Evolutionary conservation across 306 rosid species (phyloP), one percentile per base, ranked within the genome.

Genomic region (Lathyrus tuberosus): DNA sequence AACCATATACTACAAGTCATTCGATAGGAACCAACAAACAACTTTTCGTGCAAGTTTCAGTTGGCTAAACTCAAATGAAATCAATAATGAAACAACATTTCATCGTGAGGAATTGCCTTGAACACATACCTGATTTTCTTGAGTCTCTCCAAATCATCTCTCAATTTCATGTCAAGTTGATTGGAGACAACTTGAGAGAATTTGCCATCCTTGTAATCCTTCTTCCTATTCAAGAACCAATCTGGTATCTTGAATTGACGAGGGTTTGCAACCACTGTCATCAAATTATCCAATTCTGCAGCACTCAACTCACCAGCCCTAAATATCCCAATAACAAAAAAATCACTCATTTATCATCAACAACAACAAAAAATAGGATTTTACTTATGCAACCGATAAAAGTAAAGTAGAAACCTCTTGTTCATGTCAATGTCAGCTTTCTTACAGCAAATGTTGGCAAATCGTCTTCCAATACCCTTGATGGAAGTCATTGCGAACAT

Each of bases 161-260:
- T 80, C 37, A 84, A 18, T 75, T 84, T 84, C 88, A 84, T 84
- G 40, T 84, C 88, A 1, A 78, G 67, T 1, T 76, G 75, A 63
- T 84, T 84, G 0, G 88, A 84, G 0, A 84, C 85, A 11, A 80
- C 88, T 59, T 84, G 88, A 18, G 85, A 81, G 60, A 44, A 84
- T 6, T 84, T 80, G 0, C 88, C 88, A 67, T 84, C 88, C 79
- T 84, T 84, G 74, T 80, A 84, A 20, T 84, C 88, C 79, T 84
- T 84, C 81, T 84, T 84, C 11, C 88, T 74, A 28, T 84, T 84
- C 65, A 84, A 40, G 20, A 84, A 84, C 88, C 88, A 80, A 52
- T 80, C 88, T 4, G 88, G 88, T 31, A 84, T 68, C 73, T 84
- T 84, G 59, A 84, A 84, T 40, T 84, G 85, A 0, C 83, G 51